Evolutionary conservation across 2,329 filamentous ascomycete species (phyloP).

Genomic region (Ophiostoma angusticollis): DNA sequence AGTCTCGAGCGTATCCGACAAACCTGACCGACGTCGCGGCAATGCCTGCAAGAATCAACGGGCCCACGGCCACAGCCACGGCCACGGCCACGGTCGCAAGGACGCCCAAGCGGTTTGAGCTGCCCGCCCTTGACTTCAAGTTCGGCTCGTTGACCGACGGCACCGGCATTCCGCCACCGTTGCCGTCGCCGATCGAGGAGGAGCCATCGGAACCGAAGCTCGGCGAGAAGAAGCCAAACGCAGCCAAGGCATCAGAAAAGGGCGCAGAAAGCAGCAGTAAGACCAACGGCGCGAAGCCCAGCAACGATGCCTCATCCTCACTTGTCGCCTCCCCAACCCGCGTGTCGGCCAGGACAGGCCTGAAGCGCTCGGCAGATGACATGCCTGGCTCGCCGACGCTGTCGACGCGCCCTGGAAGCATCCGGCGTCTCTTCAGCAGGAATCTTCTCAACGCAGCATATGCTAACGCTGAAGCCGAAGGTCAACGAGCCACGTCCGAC

Average conservation of each 20-base stretch:
- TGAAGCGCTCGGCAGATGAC: conserved; percentile 39
- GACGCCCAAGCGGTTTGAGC: conserved; percentile 37
- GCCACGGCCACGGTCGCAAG: not conserved
- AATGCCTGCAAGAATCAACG: conserved; percentile 18
- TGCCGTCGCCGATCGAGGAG: conserved; percentile 40
- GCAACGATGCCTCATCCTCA: conserved; percentile 11
- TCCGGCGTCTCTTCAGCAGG: conserved; percentile 45
- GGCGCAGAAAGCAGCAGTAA: conserved; percentile 18
- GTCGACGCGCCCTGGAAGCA: conserved; percentile 40
- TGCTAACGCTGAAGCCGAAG: conserved; percentile 33
- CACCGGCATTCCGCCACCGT: conserved; percentile 46
- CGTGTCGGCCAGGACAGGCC: conserved; percentile 22
- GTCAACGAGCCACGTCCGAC: conserved; percentile 14
- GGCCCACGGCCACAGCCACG: conserved; percentile 9
- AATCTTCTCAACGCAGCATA: conserved; percentile 41
- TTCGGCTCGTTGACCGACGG: conserved; percentile 48
- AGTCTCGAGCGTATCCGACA: not conserved
- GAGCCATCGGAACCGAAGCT: conserved; percentile 23
- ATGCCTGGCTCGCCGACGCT: conserved; percentile 38
- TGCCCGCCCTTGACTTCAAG: conserved; percentile 45
- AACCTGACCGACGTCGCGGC: not conserved
- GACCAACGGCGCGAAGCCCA: conserved; percentile 28
- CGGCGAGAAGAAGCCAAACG: conserved; percentile 9
- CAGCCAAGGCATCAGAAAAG: conserved; percentile 9
- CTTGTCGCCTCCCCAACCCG: conserved; percentile 15